Percentiles rank a stretch among this genome's conserved stretches.
These are phyloP conservation scores for Bretschneidera sinensis DNA, from an alignment of 345 rosid species.

Conservation along the genomic window DNA sequence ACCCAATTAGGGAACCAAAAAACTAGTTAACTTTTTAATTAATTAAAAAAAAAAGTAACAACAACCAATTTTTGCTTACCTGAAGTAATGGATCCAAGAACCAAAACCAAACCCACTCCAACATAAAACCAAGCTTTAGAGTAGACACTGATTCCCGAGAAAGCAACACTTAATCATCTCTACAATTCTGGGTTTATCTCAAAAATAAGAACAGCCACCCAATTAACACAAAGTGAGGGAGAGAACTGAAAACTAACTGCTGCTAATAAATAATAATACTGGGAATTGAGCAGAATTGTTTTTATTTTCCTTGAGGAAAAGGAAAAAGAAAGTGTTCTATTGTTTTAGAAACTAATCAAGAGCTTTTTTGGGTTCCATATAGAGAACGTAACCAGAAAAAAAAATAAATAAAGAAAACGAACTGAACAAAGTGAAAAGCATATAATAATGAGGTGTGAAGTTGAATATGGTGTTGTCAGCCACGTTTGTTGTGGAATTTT, in stretches of 20 bases:
- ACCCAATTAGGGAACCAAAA: conserved; percentile 6
- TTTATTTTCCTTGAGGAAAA: neutral
- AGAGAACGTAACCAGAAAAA: neutral
- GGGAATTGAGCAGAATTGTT: neutral
- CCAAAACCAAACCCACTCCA: conserved; percentile 12
- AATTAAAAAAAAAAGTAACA: conserved; percentile 8
- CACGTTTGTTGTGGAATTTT: conserved; percentile 33
- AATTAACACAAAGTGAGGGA: neutral
- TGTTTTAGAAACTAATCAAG: conserved; percentile 7
- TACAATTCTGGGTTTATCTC: neutral
- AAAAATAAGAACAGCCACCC: neutral
- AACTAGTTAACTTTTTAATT: conserved; percentile 24
- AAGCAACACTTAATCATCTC: conserved; percentile 7
- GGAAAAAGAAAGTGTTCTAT: neutral
- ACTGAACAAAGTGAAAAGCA: conserved; percentile 13
- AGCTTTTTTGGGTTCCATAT: neutral
- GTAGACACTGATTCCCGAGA: conserved; percentile 15
- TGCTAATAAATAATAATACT: neutral
- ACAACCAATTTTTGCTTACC: conserved; percentile 22
- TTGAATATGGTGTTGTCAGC: conserved; percentile 22
- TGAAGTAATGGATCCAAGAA: conserved; percentile 29
- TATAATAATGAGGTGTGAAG: conserved; percentile 1
- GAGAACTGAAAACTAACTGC: neutral
- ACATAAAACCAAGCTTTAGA: neutral
- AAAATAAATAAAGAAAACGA: conserved; percentile 1